A percentile compares a stretch with the other conserved stretches of the same genome.
Conservation (phyloP, 2,329 filamentous ascomycete species). For the Fusarium pseudocircinatum region DNA sequence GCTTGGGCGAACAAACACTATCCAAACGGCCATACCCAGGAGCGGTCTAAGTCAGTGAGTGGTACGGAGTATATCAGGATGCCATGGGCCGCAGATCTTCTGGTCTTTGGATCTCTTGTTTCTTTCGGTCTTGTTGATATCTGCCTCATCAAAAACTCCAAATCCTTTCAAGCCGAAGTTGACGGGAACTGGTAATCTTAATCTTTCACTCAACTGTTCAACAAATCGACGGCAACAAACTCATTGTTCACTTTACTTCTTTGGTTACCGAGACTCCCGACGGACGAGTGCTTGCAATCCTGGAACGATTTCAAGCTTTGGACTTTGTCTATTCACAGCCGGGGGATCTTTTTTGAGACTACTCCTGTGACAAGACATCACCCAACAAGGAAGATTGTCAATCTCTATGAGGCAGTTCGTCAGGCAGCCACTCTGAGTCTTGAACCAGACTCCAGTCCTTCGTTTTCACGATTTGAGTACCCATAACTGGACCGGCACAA, state of each 20-base stretch:
- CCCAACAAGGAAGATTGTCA: neutral
- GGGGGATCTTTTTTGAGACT: neutral
- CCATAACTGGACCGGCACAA: constrained; percentile 3
- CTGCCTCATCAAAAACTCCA: neutral
- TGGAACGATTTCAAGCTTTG: constrained; percentile 9
- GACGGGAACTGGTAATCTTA: neutral
- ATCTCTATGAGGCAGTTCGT: constrained; percentile 23
- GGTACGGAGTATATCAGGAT: constrained; percentile 40
- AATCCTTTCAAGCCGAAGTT: neutral
- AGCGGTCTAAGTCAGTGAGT: constrained; percentile 41
- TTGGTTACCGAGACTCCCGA: constrained; percentile 7
- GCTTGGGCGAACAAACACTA: constrained; percentile 35
- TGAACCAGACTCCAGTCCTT: neutral
- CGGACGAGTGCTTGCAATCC: constrained; percentile 32
- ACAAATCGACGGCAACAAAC: neutral
- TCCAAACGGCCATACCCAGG: constrained; percentile 17
- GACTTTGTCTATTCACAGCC: constrained; percentile 1
- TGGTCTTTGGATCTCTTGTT: constrained; percentile 15
- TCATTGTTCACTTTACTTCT: neutral
- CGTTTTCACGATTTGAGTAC: neutral
- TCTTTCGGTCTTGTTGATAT: constrained; percentile 9
- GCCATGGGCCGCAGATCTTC: constrained; percentile 28
- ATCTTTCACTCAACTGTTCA: constrained; percentile 1
- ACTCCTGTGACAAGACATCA: neutral
- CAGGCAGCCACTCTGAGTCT: neutral